Conservation (phyloP, 345 rosid species). For the thale cress (Arabidopsis thaliana) region TAIR10.1 NC_003071.7:259501-260000, state of each 20-base stretch:
- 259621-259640: background rate
- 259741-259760: background rate
- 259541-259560: background rate
- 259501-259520: too few species aligned
- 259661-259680: too few species aligned
- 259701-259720: background rate
- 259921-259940: background rate
- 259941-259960: too few species aligned
- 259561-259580: background rate
- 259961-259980: too few species aligned
- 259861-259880: background rate
- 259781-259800: background rate
- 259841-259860: background rate
- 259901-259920: background rate
- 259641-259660: background rate
- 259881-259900: background rate
- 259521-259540: too few species aligned
- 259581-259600: background rate
- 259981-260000: too few species aligned
- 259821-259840: background rate
- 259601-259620: background rate
- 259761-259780: background rate
- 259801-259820: background rate
- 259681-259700: background rate
- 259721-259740: background rate